Conservation (phyloP, 352 stramenopile species). For the Stephanocyclus meneghinianus region DNA sequence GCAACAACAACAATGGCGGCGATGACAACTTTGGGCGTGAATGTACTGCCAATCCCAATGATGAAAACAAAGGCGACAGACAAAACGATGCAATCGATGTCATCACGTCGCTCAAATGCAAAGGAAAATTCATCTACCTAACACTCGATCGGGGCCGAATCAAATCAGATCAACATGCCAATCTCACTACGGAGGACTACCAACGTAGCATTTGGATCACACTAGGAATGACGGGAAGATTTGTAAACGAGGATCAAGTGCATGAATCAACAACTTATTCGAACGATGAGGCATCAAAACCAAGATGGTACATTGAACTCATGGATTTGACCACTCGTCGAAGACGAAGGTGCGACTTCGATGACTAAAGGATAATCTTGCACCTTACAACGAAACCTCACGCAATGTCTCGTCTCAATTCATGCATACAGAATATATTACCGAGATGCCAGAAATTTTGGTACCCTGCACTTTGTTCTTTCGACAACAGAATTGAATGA, state of each 20-base stretch:
- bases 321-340: conserved; percentile 21
- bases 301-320: conserved; percentile 74
- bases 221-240: conserved; percentile 80
- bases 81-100: conserved; percentile 44
- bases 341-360: conserved; percentile 10
- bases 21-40: background rate
- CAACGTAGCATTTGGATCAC: conserved; percentile 82
- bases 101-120: conserved; percentile 68
- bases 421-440: conserved; percentile 60
- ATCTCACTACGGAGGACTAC: conserved; percentile 49
- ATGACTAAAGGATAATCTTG: too few species aligned
- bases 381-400: too few species aligned
- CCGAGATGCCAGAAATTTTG: conserved; percentile 80
- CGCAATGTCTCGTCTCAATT: too few species aligned
- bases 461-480: conserved; percentile 72
- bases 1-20: background rate
- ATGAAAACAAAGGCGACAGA: conserved; percentile 10
- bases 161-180: conserved; percentile 19
- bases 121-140: conserved; percentile 84
- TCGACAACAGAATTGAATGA: conserved; percentile 65
- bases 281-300: conserved; percentile 13
- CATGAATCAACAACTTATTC: conserved; percentile 35
- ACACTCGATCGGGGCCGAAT: conserved; percentile 62
- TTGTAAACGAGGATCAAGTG: conserved; percentile 59
- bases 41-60: background rate